These are phyloP conservation scores for Leccinum broughii DNA, from an alignment of 768 basidiomycete species.

Conservation along the genomic window DNA sequence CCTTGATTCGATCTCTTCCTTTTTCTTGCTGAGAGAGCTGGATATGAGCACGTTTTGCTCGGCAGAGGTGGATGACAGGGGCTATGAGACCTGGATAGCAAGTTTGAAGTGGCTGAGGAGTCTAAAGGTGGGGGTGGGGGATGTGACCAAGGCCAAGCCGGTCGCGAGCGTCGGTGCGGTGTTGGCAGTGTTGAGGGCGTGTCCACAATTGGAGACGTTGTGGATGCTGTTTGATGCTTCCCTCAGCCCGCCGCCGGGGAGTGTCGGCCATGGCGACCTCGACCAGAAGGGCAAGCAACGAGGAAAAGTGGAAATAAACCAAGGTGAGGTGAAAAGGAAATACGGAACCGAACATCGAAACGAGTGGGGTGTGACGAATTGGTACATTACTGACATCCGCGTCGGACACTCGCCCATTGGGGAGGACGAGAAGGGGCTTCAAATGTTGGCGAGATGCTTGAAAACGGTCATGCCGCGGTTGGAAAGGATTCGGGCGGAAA, in stretches of 20 bases:
- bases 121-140: constrained; percentile 23
- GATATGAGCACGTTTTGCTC: constrained; percentile 24
- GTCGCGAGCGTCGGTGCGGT: constrained; percentile 21
- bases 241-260: not conserved
- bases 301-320: not conserved
- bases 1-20: constrained; percentile 15
- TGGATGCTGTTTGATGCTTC: constrained; percentile 26
- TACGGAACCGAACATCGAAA: not conserved
- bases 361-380: constrained; percentile 23
- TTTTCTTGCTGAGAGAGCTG: constrained; percentile 18
- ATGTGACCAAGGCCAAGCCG: constrained; percentile 19
- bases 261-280: no score
- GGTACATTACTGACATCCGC: constrained; percentile 14
- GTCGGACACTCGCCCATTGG: constrained; percentile 27
- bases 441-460: constrained; percentile 18
- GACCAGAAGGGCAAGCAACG: constrained; percentile 1
- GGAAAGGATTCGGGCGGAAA: constrained; percentile 19
- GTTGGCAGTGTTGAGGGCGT: constrained; percentile 22
- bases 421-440: constrained; percentile 10
- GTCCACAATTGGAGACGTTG: constrained; percentile 19
- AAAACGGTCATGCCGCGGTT: constrained; percentile 24
- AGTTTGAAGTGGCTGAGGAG: constrained; percentile 12
- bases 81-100: constrained; percentile 17
- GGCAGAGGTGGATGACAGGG: constrained; percentile 22
- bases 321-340: not conserved